Conservation (phyloP, 805 yeast species). For the Suhomyces sp. region DNA sequence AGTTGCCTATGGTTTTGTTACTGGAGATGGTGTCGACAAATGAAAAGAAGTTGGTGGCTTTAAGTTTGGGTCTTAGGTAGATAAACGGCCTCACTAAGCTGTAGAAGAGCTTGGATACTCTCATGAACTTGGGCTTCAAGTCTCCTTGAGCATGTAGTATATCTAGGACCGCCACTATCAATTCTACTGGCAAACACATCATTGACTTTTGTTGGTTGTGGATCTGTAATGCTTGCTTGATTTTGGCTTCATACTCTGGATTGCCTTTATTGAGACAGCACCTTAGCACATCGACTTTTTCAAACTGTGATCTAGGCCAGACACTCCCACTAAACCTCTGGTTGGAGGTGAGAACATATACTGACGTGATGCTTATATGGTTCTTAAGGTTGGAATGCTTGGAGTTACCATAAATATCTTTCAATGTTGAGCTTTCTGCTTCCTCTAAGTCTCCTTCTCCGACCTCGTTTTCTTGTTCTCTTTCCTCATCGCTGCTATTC, state of each 20-base stretch:
- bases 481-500: constrained; percentile 25
- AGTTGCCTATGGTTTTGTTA: constrained; percentile 50
- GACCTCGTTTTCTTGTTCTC: constrained; percentile 19
- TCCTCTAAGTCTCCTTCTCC: constrained; percentile 7
- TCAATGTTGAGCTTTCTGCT: neutral
- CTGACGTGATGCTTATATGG: constrained; percentile 27
- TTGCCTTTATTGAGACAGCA: constrained; percentile 29
- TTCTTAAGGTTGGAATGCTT: constrained; percentile 24
- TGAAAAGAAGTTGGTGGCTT: constrained; percentile 61
- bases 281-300: constrained; percentile 46
- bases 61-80: constrained; percentile 61
- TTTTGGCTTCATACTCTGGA: constrained; percentile 17
- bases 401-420: constrained; percentile 18
- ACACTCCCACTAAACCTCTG: constrained; percentile 19
- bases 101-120: constrained; percentile 64
- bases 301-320: constrained; percentile 53
- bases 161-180: constrained; percentile 30
- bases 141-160: constrained; percentile 26
- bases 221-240: constrained; percentile 13
- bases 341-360: constrained; percentile 31
- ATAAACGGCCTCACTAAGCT: constrained; percentile 57
- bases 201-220: constrained; percentile 18
- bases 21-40: constrained; percentile 69
- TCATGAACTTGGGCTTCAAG: constrained; percentile 47
- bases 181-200: constrained; percentile 36